Conservation (phyloP, 371 early-diverging fungal species). For the Zopfochytrium polystomum region DNA sequence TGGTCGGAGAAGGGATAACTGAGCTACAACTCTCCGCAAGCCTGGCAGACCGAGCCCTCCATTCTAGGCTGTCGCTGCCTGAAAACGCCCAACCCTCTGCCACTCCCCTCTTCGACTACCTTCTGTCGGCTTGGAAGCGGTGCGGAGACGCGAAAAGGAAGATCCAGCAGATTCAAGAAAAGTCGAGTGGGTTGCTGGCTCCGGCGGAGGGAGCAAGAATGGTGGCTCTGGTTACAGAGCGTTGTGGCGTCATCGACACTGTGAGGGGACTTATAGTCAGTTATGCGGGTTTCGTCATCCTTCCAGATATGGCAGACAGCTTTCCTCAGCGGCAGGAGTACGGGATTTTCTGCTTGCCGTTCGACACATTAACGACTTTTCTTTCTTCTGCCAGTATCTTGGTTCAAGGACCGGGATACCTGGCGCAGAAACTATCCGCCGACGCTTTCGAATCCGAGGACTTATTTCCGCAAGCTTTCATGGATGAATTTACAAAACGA, state of each 20-base stretch:
- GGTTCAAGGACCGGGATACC: slow-evolving; percentile 31
- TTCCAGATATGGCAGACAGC: slow-evolving; percentile 74
- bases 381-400: slow-evolving; percentile 10
- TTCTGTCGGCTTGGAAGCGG: slow-evolving; percentile 72
- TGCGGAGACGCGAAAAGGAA: slow-evolving; percentile 50
- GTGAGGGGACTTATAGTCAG: slow-evolving; percentile 65
- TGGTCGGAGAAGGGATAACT: too few species aligned
- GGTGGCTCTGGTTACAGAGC: slow-evolving; percentile 5
- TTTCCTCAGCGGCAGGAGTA: slow-evolving; percentile 75
- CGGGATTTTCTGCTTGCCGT: slow-evolving; percentile 13
- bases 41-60: slow-evolving; percentile 69
- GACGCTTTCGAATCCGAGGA: slow-evolving; percentile 29
- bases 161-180: slow-evolving; percentile 47
- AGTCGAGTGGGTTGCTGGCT: not conserved
- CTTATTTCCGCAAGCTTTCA: slow-evolving; percentile 33
- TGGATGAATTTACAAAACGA: slow-evolving; percentile 40
- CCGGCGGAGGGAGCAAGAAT: slow-evolving; percentile 10
- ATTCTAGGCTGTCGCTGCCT: slow-evolving; percentile 68
- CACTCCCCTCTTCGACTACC: slow-evolving; percentile 69
- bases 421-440: slow-evolving; percentile 37
- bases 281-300: slow-evolving; percentile 79
- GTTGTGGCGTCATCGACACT: slow-evolving; percentile 42
- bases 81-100: slow-evolving; percentile 45
- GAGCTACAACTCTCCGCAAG: slow-evolving; percentile 2
- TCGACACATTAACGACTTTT: not conserved